Percentiles rank a stretch among this genome's conserved stretches.
These are phyloP conservation scores for Blakeslea trispora DNA, from an alignment of 371 early-diverging fungal species.

Conservation along the genomic window DNA sequence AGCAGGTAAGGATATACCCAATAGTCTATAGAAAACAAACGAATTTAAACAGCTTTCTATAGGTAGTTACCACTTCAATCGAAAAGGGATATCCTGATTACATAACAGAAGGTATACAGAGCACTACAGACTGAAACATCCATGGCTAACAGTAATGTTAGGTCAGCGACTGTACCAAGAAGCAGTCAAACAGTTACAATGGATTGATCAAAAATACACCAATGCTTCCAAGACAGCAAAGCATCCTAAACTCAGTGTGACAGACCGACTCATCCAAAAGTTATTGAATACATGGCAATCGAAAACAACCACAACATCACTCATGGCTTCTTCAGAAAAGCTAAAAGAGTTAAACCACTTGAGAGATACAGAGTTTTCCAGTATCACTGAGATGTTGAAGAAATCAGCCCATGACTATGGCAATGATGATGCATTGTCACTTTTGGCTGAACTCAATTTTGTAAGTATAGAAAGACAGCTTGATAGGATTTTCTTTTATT, in stretches of 20 bases:
- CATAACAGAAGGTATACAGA: slow-evolving; percentile 13
- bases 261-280: slow-evolving; percentile 5
- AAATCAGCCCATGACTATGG: slow-evolving; percentile 27
- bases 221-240: background rate
- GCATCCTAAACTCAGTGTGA: slow-evolving; percentile 1
- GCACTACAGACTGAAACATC: too few species aligned
- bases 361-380: slow-evolving; percentile 10
- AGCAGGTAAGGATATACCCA: slow-evolving; percentile 10
- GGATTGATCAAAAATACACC: slow-evolving; percentile 16
- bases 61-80: slow-evolving; percentile 13
- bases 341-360: slow-evolving; percentile 3
- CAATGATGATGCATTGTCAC: slow-evolving; percentile 48
- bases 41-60: too few species aligned
- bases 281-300: slow-evolving; percentile 6
- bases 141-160: too few species aligned
- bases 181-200: slow-evolving; percentile 32
- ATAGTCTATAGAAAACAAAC: too few species aligned
- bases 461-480: too few species aligned
- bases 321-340: background rate
- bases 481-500: too few species aligned
- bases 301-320: slow-evolving; percentile 3
- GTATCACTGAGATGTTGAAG: slow-evolving; percentile 7
- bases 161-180: slow-evolving; percentile 36
- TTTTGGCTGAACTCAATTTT: slow-evolving; percentile 60
- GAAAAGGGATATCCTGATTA: slow-evolving; percentile 7